phyloP scores from a whole-genome alignment of 2,329 filamentous ascomycete species.

The Fonsecaea erecta region DNA sequence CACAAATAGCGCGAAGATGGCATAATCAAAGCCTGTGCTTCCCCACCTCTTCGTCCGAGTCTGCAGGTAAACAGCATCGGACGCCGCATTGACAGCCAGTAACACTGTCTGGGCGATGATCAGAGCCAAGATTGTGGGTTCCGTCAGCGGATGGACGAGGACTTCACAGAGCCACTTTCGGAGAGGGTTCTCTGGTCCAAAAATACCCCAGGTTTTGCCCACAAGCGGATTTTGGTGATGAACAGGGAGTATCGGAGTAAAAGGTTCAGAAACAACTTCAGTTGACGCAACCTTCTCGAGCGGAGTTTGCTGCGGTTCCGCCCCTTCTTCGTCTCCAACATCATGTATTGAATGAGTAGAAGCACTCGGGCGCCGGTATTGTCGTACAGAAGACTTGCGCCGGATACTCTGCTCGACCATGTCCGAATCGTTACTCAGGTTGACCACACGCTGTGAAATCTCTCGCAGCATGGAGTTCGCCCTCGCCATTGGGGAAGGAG shows the following conservation, averaged over 20 bases:
- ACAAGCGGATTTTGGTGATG: slow-evolving; percentile 72
- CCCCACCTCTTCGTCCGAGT: slow-evolving; percentile 70
- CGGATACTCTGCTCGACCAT: slow-evolving; percentile 73
- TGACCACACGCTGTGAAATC: slow-evolving; percentile 97
- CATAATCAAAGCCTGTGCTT: slow-evolving; percentile 70
- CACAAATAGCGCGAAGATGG: slow-evolving; percentile 79
- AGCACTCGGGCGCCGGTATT: slow-evolving; percentile 30
- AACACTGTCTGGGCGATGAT: slow-evolving; percentile 88
- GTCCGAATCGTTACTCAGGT: slow-evolving; percentile 91
- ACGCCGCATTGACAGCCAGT: slow-evolving; percentile 79
- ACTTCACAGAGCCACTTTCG: slow-evolving; percentile 78
- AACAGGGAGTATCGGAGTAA: slow-evolving; percentile 19
- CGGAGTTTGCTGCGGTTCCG: slow-evolving; percentile 38
- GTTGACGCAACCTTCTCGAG: slow-evolving; percentile 46
- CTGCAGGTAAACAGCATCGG: slow-evolving; percentile 67
- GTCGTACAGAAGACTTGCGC: slow-evolving; percentile 54
- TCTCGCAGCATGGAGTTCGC: slow-evolving; percentile 77
- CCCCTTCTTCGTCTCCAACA: slow-evolving; percentile 27
- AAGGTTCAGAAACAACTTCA: slow-evolving; percentile 24
- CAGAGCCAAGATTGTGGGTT: slow-evolving; percentile 82
- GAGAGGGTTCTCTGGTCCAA: slow-evolving; percentile 76
- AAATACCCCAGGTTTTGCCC: slow-evolving; percentile 83
- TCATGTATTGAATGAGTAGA: slow-evolving; percentile 19
- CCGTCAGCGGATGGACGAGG: slow-evolving; percentile 82
- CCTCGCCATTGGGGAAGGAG: slow-evolving; percentile 67